Conservation (phyloP, 2,329 filamentous ascomycete genomes). For the Geoglossum cookeanum region DNA sequence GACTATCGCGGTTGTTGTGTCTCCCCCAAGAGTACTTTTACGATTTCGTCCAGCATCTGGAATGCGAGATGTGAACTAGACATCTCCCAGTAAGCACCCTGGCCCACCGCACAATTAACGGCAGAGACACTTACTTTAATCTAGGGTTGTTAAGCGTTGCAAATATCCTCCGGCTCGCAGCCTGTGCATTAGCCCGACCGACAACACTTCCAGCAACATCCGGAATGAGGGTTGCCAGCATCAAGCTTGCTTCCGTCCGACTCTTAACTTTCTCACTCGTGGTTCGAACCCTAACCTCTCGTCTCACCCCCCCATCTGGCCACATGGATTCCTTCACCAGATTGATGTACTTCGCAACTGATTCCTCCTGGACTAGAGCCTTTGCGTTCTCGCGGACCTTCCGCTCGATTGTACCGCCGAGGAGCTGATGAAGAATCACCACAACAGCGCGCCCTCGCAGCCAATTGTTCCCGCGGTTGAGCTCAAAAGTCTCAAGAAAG, state of each 20-base stretch:
- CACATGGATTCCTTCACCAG: slow-evolving; percentile 62
- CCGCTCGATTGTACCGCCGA: slow-evolving; percentile 88
- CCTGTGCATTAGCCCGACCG: slow-evolving; percentile 75
- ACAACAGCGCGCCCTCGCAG: slow-evolving; percentile 87
- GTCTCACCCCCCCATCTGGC: slow-evolving; percentile 45
- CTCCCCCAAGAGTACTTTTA: slow-evolving; percentile 16
- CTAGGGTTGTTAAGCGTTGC: slow-evolving; percentile 80
- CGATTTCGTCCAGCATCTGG: slow-evolving; percentile 51
- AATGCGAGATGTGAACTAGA: slow-evolving; percentile 46
- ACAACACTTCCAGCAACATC: slow-evolving; percentile 88
- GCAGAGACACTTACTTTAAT: slow-evolving; percentile 50
- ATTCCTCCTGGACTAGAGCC: slow-evolving; percentile 56
- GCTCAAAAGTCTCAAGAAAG: slow-evolving; percentile 86
- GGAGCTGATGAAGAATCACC: slow-evolving; percentile 83
- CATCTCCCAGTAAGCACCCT: not conserved
- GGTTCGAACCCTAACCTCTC: slow-evolving; percentile 37
- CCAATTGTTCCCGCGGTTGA: slow-evolving; percentile 94
- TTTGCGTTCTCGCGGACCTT: slow-evolving; percentile 78
- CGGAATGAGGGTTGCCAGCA: slow-evolving; percentile 76
- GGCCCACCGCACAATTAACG: not conserved
- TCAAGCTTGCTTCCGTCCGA: slow-evolving; percentile 68
- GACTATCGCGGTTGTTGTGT: not conserved
- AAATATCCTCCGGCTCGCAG: slow-evolving; percentile 72
- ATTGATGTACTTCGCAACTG: slow-evolving; percentile 49
- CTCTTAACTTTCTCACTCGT: slow-evolving; percentile 58